A percentile compares a stretch with the other conserved stretches of the same genome.
Evolutionary conservation across 2,329 filamentous ascomycete genomes (phyloP).

Genomic region (Penicillium sp.): DNA sequence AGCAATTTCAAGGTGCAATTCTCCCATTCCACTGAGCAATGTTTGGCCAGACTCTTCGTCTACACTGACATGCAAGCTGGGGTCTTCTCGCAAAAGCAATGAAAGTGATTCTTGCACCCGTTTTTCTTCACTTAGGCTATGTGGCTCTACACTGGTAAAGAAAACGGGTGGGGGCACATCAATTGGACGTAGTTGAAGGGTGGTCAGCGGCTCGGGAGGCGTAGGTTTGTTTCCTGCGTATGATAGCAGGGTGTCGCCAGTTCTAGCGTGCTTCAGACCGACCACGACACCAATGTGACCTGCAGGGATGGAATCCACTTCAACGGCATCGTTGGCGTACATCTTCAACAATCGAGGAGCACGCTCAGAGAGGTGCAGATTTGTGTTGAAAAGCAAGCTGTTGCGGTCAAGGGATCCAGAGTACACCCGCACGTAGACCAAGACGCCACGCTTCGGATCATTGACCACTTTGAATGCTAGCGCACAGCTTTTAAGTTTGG

Average conservation of each 20-base stretch:
- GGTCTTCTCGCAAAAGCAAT: constrained; percentile 84
- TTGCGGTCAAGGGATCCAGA: constrained; percentile 77
- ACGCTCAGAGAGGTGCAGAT: constrained; percentile 74
- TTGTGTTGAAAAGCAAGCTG: constrained; percentile 81
- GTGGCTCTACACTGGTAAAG: constrained; percentile 87
- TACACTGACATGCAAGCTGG: constrained; percentile 79
- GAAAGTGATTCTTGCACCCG: constrained; percentile 73
- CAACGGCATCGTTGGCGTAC: constrained; percentile 82
- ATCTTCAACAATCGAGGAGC: constrained; percentile 83
- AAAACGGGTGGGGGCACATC: constrained; percentile 91
- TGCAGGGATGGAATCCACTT: constrained; percentile 75
- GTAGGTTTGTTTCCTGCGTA: constrained; percentile 65
- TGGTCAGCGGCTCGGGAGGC: constrained; percentile 68
- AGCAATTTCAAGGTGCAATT: constrained; percentile 91
- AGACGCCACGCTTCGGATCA: constrained; percentile 78
- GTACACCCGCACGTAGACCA: constrained; percentile 92
- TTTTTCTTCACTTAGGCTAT: constrained; percentile 76
- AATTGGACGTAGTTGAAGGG: constrained; percentile 81
- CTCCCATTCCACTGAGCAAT: constrained; percentile 92
- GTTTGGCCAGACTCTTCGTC: constrained; percentile 93
- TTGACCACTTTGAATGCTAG: constrained; percentile 92
- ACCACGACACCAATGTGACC: constrained; percentile 94
- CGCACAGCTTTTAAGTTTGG: constrained; percentile 68
- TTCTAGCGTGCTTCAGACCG: constrained; percentile 86
- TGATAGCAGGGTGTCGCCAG: constrained; percentile 85